Evolutionary conservation across 208 protist genomes (phyloP).

Genomic region (Leishmania tarentolae): DNA sequence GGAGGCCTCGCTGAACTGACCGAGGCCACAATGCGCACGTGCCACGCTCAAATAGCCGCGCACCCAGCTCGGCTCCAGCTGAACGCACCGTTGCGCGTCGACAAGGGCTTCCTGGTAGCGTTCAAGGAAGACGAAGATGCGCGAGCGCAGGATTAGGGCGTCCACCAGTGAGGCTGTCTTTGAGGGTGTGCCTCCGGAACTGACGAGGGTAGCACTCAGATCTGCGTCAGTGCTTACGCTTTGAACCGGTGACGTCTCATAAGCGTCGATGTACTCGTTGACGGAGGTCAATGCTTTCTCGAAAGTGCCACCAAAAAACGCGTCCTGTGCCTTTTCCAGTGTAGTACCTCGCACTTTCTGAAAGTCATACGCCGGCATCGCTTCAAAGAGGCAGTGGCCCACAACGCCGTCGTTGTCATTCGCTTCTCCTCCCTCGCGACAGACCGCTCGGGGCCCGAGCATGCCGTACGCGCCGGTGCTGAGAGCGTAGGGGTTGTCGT

Average conservation of each 20-base stretch:
- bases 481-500: conserved; percentile 30
- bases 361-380: conserved; percentile 29
- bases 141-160: conserved; percentile 60
- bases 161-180: conserved; percentile 32
- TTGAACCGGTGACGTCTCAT: neutral
- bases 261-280: conserved; percentile 12
- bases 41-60: conserved; percentile 66
- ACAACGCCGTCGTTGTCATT: conserved; percentile 11
- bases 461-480: conserved; percentile 48
- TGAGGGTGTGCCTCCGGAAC: neutral
- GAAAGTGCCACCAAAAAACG: conserved; percentile 22
- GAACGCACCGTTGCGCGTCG: conserved; percentile 50
- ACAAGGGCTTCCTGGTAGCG: conserved; percentile 47
- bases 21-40: conserved; percentile 57
- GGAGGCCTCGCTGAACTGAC: conserved; percentile 48
- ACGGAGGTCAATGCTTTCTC: conserved; percentile 30
- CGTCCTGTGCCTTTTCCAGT: conserved; percentile 27
- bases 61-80: conserved; percentile 64
- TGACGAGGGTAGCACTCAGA: neutral
- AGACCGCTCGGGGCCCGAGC: conserved; percentile 39
- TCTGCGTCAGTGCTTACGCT: neutral
- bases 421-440: neutral
- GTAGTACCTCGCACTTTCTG: conserved; percentile 25
- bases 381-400: conserved; percentile 25
- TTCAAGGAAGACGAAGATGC: conserved; percentile 62